Percentiles rank a stretch among this genome's conserved stretches.
phyloP scores from a whole-genome alignment of 106 monocot genomes.

The Acorus calamus region DNA sequence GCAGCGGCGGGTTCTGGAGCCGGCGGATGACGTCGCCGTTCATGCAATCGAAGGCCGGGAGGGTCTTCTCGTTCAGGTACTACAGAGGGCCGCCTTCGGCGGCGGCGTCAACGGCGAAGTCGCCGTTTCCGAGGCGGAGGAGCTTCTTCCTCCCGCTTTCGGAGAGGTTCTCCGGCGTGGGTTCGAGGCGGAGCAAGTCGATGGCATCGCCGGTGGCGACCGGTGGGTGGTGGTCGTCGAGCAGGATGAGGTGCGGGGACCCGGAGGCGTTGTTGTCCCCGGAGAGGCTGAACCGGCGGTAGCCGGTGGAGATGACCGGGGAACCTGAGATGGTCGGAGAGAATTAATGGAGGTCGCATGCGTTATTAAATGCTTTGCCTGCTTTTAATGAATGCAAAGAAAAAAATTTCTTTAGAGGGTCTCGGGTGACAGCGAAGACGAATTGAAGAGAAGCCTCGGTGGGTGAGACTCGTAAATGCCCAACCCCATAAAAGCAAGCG shows the following conservation, averaged over 20 bases:
- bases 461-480: too few species aligned
- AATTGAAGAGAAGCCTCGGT: too few species aligned
- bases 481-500: too few species aligned
- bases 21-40: slow-evolving; percentile 87
- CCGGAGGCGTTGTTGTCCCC: slow-evolving; percentile 94
- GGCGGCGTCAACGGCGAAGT: slow-evolving; percentile 5
- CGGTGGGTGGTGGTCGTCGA: slow-evolving; percentile 38
- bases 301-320: slow-evolving; percentile 1
- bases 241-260: slow-evolving; percentile 74
- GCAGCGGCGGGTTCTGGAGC: slow-evolving; percentile 68
- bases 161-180: slow-evolving; percentile 7
- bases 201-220: slow-evolving; percentile 15
- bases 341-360: slow-evolving; percentile 19
- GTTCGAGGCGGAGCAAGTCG: slow-evolving; percentile 43
- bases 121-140: slow-evolving; percentile 30
- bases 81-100: slow-evolving; percentile 15
- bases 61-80: slow-evolving; percentile 67
- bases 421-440: too few species aligned
- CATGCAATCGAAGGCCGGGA: slow-evolving; percentile 14
- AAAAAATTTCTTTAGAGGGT: too few species aligned
- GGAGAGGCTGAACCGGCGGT: slow-evolving; percentile 53
- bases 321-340: neutral
- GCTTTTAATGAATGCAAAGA: slow-evolving; percentile 5
- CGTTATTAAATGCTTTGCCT: slow-evolving; percentile 14
- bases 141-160: slow-evolving; percentile 42